Evolutionary conservation across 2,329 filamentous ascomycete genomes (phyloP), one percentile per base, ranked within the genome.

Genomic region (Neonectria coccinea): DNA sequence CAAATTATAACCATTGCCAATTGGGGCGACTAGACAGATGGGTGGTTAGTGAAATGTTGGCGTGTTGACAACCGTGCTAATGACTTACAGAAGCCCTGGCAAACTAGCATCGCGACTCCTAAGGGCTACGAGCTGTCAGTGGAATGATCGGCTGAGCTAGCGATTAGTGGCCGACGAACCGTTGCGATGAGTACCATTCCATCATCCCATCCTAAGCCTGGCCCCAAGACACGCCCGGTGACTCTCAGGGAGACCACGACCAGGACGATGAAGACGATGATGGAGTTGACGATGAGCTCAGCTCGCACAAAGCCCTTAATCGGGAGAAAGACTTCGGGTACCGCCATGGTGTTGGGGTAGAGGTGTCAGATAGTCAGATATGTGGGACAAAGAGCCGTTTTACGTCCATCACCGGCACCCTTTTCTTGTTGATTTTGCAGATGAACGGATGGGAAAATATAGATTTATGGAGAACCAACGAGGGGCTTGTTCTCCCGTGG

Each of bases 121-220:
- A 75, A 25, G 12, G 73, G 73, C 73, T 75, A 8, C 2, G 12
- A 22, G 2, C 42, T 4, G 52, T 73, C 20, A 72, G 68, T 31
- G 36, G 36, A n/a, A 5, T 16, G 2, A 33, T 14, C 25, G 10
- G 36, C 5, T 16, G n/a, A 4, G 2, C 11, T 29, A n/a, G 8
- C 14, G 18, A 6, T 25, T 10, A 5, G 8, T 22, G 10, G 12
- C 9, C 9, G 14, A 71, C 72, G 5, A 62, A 75, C 73, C 62
- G 66, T 69, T 14, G 70, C 63, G 10, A 76, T 51, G 14, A 79
- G 64, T 25, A 78, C 71, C 10, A 78, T 64, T 5, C 51, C 64
- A 67, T 79, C 77, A 58, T 79, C 77, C 71, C 69, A 75, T 25
- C 77, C 76, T 11, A 79, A 61, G 1, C 77, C 77, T 7, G 77